phyloP scores from a whole-genome alignment of 768 basidiomycete genomes.

The Boletus eberwhitei region DNA sequence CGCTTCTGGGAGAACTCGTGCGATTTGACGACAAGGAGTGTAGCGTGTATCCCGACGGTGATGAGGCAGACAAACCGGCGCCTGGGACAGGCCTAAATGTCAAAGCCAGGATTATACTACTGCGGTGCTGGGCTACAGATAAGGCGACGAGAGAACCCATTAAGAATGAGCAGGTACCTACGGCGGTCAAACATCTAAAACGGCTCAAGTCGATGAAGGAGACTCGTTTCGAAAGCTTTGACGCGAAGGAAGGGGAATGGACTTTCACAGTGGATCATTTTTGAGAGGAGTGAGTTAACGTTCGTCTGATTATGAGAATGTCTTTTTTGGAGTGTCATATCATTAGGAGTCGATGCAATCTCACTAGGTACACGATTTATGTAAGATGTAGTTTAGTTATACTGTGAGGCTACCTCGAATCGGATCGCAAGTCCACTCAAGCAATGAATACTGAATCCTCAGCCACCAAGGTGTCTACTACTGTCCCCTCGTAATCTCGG shows the following conservation, averaged over 20 bases:
- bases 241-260: conserved; percentile 83
- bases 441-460: neutral
- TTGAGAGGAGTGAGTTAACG: conserved; percentile 40
- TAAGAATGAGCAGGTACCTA: conserved; percentile 73
- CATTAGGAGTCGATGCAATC: neutral
- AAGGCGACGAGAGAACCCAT: conserved; percentile 89
- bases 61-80: conserved; percentile 80
- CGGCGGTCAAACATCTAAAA: conserved; percentile 69
- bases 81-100: conserved; percentile 89
- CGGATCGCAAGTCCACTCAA: conserved; percentile 1
- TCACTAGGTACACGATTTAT: conserved; percentile 6
- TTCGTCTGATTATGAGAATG: neutral
- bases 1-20: conserved; percentile 82
- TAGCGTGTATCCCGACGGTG: conserved; percentile 88
- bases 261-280: conserved; percentile 94
- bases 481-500: neutral
- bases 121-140: conserved; percentile 85
- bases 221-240: conserved; percentile 81
- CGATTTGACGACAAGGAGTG: conserved; percentile 90
- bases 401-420: neutral
- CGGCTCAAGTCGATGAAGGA: conserved; percentile 81
- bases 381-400: conserved; percentile 16
- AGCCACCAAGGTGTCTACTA: conserved; percentile 14
- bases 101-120: conserved; percentile 69
- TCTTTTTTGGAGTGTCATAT: conserved; percentile 4